These are phyloP conservation scores for Logfia minima DNA, from an alignment of 129 eudicot genomes.

Conservation along the genomic window DNA sequence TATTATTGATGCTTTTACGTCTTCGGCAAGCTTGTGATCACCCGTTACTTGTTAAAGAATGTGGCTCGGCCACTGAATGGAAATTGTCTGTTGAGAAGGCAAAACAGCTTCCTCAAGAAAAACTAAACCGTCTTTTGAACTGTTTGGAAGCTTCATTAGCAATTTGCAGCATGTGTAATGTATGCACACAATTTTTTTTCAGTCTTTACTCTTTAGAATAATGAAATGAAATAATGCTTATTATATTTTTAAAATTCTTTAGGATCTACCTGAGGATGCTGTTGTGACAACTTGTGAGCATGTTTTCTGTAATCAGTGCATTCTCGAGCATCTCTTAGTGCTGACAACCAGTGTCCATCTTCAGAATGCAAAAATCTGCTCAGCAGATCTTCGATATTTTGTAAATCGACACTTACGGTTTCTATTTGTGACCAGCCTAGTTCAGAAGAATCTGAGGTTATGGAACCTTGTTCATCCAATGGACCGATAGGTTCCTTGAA, in stretches of 20 bases:
- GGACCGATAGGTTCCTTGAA: constrained; percentile 21
- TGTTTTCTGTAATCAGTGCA: constrained; percentile 91
- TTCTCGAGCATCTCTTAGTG: constrained; percentile 70
- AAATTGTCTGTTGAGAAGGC: constrained; percentile 60
- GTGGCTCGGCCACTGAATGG: constrained; percentile 45
- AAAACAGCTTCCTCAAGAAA: constrained; percentile 66
- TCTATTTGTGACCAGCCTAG: constrained; percentile 42
- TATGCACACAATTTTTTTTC: constrained; percentile 34
- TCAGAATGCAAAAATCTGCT: constrained; percentile 63
- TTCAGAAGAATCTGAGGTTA: constrained; percentile 34
- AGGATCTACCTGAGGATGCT: constrained; percentile 98
- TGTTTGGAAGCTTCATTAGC: constrained; percentile 87
- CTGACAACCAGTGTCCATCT: constrained; percentile 76
- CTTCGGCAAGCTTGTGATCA: constrained; percentile 98
- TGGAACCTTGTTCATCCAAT: constrained; percentile 28
- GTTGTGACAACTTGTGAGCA: constrained; percentile 86
- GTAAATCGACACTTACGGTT: constrained; percentile 45
- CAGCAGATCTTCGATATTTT: constrained; percentile 47
- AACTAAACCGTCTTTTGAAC: constrained; percentile 49
- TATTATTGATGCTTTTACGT: constrained; percentile 82
- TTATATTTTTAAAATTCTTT: constrained; percentile 1
- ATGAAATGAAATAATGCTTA: not conserved
- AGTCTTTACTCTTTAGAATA: not conserved
- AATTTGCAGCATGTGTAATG: constrained; percentile 80
- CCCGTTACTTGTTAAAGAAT: constrained; percentile 77